Conservation (phyloP, 108 stramenopile species). For the Cyclotella sp. region DNA sequence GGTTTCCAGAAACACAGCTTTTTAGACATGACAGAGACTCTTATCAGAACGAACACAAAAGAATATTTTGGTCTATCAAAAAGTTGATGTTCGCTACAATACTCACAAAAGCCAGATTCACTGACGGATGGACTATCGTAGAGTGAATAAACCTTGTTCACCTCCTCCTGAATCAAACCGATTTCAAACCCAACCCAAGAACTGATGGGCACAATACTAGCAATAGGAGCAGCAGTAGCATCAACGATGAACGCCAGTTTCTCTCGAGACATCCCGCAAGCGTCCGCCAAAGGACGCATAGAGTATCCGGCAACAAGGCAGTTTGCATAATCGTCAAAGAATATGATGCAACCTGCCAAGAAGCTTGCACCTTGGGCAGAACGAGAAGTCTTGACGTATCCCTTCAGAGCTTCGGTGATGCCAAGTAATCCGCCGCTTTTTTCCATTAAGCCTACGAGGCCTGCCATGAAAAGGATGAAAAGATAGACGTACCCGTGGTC, state of each 20-base stretch:
- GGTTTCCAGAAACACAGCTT: neutral
- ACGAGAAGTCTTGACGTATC: constrained; percentile 44
- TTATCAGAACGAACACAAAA: neutral
- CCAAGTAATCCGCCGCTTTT: constrained; percentile 60
- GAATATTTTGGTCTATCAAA: neutral
- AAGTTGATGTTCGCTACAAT: neutral
- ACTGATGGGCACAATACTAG: constrained; percentile 57
- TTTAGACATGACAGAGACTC: neutral
- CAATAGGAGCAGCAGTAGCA: constrained; percentile 64
- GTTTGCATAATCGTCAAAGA: constrained; percentile 69
- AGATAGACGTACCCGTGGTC: constrained; percentile 47
- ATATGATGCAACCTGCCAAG: constrained; percentile 43
- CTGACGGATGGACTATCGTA: constrained; percentile 19
- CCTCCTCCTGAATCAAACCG: constrained; percentile 57
- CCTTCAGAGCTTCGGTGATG: constrained; percentile 35
- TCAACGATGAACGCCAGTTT: constrained; percentile 70
- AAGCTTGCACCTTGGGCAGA: constrained; percentile 52
- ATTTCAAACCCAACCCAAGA: constrained; percentile 66
- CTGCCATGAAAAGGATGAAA: constrained; percentile 61
- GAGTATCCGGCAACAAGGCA: constrained; percentile 59
- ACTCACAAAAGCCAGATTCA: constrained; percentile 1
- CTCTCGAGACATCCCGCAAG: constrained; percentile 53
- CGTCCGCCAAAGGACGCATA: constrained; percentile 57
- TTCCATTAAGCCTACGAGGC: constrained; percentile 58
- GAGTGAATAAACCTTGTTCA: constrained; percentile 34